Percentiles rank a stretch among this genome's conserved stretches.
Evolutionary conservation across 179 eudicot genomes (phyloP).

Genomic region (Beta macrorhiza): DNA sequence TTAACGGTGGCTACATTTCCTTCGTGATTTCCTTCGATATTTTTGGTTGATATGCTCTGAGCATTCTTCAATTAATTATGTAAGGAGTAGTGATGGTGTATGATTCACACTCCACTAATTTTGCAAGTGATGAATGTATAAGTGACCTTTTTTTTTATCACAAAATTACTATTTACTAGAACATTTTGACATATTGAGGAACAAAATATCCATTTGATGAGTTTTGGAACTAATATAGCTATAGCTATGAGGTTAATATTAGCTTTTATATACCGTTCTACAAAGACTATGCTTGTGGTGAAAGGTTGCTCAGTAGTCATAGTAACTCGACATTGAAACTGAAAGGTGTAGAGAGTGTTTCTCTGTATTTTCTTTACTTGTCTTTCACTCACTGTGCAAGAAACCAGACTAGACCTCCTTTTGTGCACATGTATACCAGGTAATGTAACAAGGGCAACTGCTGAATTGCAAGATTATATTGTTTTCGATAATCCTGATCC

Average conservation of each 20-base stretch:
- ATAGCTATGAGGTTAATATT: background rate
- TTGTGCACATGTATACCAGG: no score
- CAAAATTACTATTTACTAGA: background rate
- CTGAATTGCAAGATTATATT: no score
- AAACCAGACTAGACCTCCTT: no score
- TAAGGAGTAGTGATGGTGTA: background rate
- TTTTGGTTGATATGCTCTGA: no score
- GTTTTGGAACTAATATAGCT: background rate
- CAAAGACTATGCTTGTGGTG: background rate
- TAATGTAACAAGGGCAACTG: no score
- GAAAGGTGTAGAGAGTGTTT: background rate
- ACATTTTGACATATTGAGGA: background rate
- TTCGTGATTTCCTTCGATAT: background rate
- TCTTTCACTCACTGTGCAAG: no score
- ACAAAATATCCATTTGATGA: background rate
- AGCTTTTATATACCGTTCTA: background rate
- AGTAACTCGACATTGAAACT: background rate
- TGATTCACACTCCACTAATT: background rate
- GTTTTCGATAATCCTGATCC: no score
- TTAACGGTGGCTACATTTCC: no score
- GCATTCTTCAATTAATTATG: no score
- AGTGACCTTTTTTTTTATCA: background rate
- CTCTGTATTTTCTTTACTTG: no score
- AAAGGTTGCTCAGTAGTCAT: background rate
- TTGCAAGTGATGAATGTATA: background rate